Conservation (phyloP, 352 stramenopile genomes). For the Phytophthora hybrid region DNA sequence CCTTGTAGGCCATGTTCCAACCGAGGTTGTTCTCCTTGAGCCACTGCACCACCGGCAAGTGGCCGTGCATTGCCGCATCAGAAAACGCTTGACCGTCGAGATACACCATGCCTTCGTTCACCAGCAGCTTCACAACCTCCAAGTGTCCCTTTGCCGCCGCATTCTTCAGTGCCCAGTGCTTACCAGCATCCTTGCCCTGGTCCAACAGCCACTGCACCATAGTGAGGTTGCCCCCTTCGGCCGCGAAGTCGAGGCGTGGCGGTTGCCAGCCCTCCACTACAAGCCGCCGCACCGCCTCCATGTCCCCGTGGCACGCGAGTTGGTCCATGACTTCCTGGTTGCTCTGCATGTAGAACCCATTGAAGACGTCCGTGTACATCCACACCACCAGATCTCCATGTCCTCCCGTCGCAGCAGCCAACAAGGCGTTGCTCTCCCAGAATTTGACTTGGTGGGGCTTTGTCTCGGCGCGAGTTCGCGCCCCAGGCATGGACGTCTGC, state of each 20-base stretch:
- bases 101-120: conserved; percentile 18
- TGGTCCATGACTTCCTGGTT: conserved; percentile 36
- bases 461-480: neutral
- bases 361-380: conserved; percentile 32
- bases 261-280: conserved; percentile 21
- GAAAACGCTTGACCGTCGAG: conserved; percentile 35
- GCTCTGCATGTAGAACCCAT: conserved; percentile 34
- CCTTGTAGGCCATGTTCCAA: conserved; percentile 30
- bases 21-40: conserved; percentile 36
- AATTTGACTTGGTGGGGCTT: conserved; percentile 38
- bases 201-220: conserved; percentile 37
- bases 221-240: conserved; percentile 31
- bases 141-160: conserved; percentile 34
- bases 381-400: conserved; percentile 35
- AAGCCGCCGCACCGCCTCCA: conserved; percentile 14
- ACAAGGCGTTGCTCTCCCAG: conserved; percentile 38
- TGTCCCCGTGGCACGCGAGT: conserved; percentile 29
- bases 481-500: conserved; percentile 21
- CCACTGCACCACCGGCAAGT: conserved; percentile 29
- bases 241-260: conserved; percentile 33
- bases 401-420: conserved; percentile 29
- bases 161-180: conserved; percentile 33
- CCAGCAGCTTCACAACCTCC: conserved; percentile 32
- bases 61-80: conserved; percentile 26
- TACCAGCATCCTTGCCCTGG: conserved; percentile 4